These are phyloP conservation scores for Mimosa pudica DNA, from an alignment of 306 rosid species.

Conservation along the genomic window DNA sequence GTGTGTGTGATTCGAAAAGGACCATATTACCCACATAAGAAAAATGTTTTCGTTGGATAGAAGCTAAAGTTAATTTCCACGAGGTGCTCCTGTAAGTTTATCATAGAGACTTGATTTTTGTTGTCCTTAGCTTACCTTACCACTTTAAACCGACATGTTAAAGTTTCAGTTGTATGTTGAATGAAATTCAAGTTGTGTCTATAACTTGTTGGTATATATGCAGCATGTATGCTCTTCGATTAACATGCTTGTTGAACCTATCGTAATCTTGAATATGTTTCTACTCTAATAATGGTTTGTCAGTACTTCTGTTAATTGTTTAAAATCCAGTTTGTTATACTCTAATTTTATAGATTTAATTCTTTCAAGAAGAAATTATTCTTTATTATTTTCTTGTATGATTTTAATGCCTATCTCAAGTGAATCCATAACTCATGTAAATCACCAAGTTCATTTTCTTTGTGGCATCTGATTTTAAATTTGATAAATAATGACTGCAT, in stretches of 20 bases:
- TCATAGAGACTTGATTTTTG: too few relatives aligned
- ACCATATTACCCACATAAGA: too few relatives aligned
- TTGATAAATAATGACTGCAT: background rate
- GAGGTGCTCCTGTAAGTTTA: too few relatives aligned
- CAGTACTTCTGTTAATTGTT: conserved; percentile 21
- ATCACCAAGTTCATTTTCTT: conserved; percentile 13
- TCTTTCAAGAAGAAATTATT: conserved; percentile 29
- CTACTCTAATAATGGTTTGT: conserved; percentile 14
- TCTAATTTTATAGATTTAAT: conserved; percentile 31
- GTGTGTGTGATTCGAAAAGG: too few relatives aligned
- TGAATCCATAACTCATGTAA: conserved; percentile 22
- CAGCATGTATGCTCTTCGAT: too few relatives aligned
- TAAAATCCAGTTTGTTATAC: conserved; percentile 21
- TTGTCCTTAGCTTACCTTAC: too few relatives aligned
- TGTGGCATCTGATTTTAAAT: conserved; percentile 13
- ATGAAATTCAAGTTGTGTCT: too few relatives aligned
- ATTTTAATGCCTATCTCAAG: conserved; percentile 27
- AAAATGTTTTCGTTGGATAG: too few relatives aligned
- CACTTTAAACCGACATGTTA: too few relatives aligned
- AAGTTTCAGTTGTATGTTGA: too few relatives aligned
- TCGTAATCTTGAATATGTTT: conserved; percentile 11
- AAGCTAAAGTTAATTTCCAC: too few relatives aligned
- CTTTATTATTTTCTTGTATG: conserved; percentile 15
- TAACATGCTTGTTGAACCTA: conserved; percentile 10
- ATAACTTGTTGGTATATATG: too few relatives aligned